Evolutionary conservation across 2,329 filamentous ascomycete genomes (phyloP).

Genomic region (Mycosphaerella sp.): DNA sequence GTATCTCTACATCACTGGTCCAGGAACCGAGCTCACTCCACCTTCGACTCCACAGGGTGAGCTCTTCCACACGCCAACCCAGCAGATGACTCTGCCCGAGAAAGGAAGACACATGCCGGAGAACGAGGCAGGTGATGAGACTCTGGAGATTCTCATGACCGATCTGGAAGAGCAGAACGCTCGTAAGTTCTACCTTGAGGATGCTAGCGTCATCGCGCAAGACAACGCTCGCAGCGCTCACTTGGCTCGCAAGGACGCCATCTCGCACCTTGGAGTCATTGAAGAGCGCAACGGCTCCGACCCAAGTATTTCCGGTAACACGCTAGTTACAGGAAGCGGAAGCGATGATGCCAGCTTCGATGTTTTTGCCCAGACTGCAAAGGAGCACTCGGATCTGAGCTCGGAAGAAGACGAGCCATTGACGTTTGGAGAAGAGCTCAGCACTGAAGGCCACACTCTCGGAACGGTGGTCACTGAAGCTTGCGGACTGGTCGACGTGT

Average conservation of each 20-base stretch:
- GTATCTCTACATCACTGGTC: conserved; percentile 95
- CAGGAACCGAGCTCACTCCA: conserved; percentile 70
- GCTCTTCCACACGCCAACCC: conserved; percentile 52
- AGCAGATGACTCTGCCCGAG: conserved; percentile 54
- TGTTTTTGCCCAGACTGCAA: conserved; percentile 70
- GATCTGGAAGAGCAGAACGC: conserved; percentile 61
- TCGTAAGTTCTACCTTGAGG: conserved; percentile 63
- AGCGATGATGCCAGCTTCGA: conserved; percentile 55
- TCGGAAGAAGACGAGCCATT: conserved; percentile 45
- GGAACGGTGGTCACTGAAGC: conserved; percentile 86
- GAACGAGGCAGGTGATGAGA: conserved; percentile 57
- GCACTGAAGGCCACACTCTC: conserved; percentile 87
- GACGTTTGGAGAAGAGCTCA: conserved; percentile 63
- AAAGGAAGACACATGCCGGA: conserved; percentile 36
- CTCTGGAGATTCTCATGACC: conserved; percentile 63
- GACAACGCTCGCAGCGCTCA: conserved; percentile 64
- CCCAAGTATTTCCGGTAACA: conserved; percentile 34
- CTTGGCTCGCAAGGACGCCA: conserved; percentile 55
- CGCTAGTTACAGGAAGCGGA: conserved; percentile 31
- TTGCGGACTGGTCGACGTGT: conserved; percentile 84
- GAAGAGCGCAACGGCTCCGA: conserved; percentile 43
- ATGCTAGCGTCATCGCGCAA: conserved; percentile 86
- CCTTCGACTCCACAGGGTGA: conserved; percentile 63
- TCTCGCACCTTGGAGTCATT: conserved; percentile 55
- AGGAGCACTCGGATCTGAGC: conserved; percentile 54